These are phyloP conservation scores for Phytophthora kernoviae DNA, from an alignment of 352 stramenopile genomes.

Conservation along the genomic window DNA sequence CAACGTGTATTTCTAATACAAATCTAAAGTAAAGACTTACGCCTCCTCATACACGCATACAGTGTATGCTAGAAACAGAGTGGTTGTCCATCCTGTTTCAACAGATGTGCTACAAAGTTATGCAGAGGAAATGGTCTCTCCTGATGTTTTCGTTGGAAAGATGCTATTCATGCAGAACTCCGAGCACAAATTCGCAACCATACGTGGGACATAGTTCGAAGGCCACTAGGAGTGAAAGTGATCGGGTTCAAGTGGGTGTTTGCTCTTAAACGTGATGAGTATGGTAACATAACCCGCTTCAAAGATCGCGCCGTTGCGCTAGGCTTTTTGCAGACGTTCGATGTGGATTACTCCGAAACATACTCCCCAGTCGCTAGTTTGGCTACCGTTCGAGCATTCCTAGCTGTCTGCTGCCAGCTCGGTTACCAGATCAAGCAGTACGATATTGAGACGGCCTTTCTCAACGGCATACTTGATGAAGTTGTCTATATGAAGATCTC, in stretches of 20 bases:
- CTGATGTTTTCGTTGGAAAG: no score
- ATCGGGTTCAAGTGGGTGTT: constrained; percentile 28
- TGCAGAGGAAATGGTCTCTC: no score
- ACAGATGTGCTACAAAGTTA: no score
- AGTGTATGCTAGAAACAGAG: no score
- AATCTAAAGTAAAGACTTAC: no score
- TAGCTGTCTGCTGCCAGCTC: constrained; percentile 13
- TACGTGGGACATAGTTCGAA: constrained; percentile 14
- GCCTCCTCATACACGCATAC: no score
- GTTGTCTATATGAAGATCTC: constrained; percentile 27
- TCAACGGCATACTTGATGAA: constrained; percentile 36
- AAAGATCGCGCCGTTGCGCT: constrained; percentile 24
- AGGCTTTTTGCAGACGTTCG: constrained; percentile 20
- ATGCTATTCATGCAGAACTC: not conserved
- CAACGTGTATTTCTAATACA: no score
- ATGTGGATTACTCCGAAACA: constrained; percentile 24
- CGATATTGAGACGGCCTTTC: constrained; percentile 32
- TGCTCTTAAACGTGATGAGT: constrained; percentile 17
- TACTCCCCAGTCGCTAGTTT: constrained; percentile 34
- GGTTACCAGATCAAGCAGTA: constrained; percentile 20
- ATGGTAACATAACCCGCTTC: constrained; percentile 15
- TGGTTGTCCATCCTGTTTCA: no score
- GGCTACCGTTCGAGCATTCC: constrained; percentile 26
- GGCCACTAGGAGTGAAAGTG: constrained; percentile 8
- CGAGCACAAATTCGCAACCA: constrained; percentile 6